Evolutionary conservation across 345 rosid genomes (phyloP).

Genomic region (Orychophragmus violaceus): DNA sequence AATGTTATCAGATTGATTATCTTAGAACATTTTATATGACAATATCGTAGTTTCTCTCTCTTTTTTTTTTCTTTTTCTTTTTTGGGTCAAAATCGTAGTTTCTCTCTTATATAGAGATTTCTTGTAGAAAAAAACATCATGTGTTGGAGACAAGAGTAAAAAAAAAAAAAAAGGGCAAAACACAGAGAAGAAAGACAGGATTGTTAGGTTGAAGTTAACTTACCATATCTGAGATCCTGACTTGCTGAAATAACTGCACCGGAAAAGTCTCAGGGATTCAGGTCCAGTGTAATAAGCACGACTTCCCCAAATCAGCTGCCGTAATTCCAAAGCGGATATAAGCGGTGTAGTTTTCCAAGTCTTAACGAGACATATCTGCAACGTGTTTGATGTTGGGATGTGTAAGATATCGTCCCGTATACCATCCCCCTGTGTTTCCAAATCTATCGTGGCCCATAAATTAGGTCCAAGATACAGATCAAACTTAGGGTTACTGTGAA

Average conservation of each 20-base stretch:
- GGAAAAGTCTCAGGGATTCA: neutral
- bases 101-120: too few relatives aligned
- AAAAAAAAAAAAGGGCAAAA: too few relatives aligned
- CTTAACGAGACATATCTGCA: constrained; percentile 10
- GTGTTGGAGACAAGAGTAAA: too few relatives aligned
- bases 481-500: too few relatives aligned
- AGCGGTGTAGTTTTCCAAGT: constrained; percentile 25
- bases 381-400: constrained; percentile 2
- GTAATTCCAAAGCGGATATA: constrained; percentile 36
- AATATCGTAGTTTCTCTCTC: too few relatives aligned
- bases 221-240: too few relatives aligned
- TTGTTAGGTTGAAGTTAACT: neutral
- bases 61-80: too few relatives aligned
- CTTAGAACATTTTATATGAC: too few relatives aligned
- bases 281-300: neutral
- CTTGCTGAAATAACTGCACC: neutral
- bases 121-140: too few relatives aligned
- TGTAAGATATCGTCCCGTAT: constrained; percentile 21
- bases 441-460: constrained; percentile 16
- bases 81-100: too few relatives aligned
- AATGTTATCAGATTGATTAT: too few relatives aligned
- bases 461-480: constrained; percentile 34
- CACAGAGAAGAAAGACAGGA: too few relatives aligned
- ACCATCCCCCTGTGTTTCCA: neutral
- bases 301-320: constrained; percentile 26